Conservation (phyloP, 2,329 filamentous ascomycete genomes). For the Ceratocystis destructans region DNA sequence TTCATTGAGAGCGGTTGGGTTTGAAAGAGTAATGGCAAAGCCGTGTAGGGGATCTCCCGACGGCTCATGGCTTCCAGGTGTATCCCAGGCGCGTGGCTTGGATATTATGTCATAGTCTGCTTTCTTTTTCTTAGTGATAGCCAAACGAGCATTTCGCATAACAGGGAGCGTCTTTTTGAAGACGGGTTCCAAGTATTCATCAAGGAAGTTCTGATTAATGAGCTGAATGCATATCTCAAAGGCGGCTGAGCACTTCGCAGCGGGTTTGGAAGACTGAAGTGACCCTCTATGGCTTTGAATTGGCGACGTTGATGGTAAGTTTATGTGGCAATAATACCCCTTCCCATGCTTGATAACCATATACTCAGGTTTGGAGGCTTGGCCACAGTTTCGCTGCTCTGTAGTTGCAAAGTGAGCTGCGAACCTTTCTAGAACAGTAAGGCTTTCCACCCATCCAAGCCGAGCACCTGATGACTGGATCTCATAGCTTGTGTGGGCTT, state of each 20-base stretch:
- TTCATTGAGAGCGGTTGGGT: constrained; percentile 42
- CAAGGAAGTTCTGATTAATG: constrained; percentile 50
- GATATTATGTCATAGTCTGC: constrained; percentile 61
- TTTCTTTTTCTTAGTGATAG: constrained; percentile 64
- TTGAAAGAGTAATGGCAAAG: constrained; percentile 45
- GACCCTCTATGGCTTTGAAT: constrained; percentile 52
- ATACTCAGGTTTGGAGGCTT: constrained; percentile 40
- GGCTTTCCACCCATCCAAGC: constrained; percentile 61
- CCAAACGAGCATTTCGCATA: constrained; percentile 78
- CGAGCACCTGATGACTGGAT: constrained; percentile 59
- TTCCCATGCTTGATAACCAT: constrained; percentile 41
- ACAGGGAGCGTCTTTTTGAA: constrained; percentile 57
- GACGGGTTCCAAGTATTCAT: constrained; percentile 60
- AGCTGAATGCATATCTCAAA: constrained; percentile 68
- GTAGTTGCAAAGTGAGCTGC: constrained; percentile 43
- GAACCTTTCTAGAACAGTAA: constrained; percentile 60
- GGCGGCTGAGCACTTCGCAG: constrained; percentile 78
- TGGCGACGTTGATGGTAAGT: constrained; percentile 62
- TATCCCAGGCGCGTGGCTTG: constrained; percentile 64
- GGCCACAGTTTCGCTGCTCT: constrained; percentile 30
- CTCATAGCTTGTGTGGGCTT: constrained; percentile 38
- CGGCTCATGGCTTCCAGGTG: constrained; percentile 31
- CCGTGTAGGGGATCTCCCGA: constrained; percentile 23
- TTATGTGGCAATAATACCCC: constrained; percentile 62
- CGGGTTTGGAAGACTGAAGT: constrained; percentile 52